A percentile compares a stretch with the other conserved stretches of the same genome.
phyloP scores from a whole-genome alignment of 306 rosid species.

The Chamaecrista fasciculata region DNA sequence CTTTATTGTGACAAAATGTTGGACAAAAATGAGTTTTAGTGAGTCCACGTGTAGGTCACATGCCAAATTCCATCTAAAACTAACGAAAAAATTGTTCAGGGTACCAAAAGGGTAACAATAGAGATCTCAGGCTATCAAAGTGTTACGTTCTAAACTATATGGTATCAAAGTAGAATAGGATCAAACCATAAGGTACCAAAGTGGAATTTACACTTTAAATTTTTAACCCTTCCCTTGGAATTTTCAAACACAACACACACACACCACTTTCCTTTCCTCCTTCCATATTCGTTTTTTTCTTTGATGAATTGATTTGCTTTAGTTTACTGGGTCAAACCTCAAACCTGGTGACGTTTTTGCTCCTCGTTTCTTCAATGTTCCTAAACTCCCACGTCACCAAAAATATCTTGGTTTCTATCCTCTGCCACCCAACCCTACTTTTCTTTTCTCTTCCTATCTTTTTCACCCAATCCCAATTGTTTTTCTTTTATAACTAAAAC shows the following conservation, averaged over 20 bases:
- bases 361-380: background rate
- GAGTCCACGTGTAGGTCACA: no score
- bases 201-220: background rate
- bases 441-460: background rate
- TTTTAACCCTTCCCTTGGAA: background rate
- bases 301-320: background rate
- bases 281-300: no score
- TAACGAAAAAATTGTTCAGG: no score
- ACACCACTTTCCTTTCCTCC: background rate
- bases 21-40: no score
- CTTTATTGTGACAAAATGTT: no score
- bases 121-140: no score
- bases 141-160: no score
- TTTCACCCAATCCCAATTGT: background rate
- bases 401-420: background rate
- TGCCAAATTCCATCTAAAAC: no score
- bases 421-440: background rate
- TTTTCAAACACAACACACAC: background rate
- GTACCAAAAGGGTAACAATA: no score
- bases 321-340: no score
- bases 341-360: background rate
- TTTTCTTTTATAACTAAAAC: background rate
- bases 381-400: background rate
- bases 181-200: no score
- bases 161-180: no score